Base-by-base conservation (phyloP, 345 rosid species). In the Heritiera fomes region DNA sequence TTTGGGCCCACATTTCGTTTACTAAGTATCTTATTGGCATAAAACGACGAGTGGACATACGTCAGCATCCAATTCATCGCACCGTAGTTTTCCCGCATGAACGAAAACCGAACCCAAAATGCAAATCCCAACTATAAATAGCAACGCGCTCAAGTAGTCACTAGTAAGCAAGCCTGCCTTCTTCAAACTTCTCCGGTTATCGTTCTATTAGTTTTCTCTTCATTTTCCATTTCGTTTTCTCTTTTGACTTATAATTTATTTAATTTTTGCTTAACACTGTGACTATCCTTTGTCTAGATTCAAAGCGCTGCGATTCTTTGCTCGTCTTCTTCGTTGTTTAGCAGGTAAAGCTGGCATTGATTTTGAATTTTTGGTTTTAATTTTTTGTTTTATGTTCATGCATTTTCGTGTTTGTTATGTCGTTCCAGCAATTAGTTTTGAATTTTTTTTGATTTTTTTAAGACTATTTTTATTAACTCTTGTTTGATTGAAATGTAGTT, bases 31-130 rank as follows among this genome's bases (percentile, higher is more conserved):
- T 6, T 6, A 55, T 18, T 55, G 60, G 60, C 23, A 0, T 0
- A 55, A 55, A 53, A 55, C 3, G 23, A 55, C 23, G 60, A 18
- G 23, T 55, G 60, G 20, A 17, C 18, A 0, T 55, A 55, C 73
- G 73, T 49, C 58, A 28, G 40, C 73, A 46, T 23, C 73, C 73
- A 69, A 58, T 23, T 13, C 11, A 13, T 1, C 40, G 73, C 40
- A 23, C 73, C 40, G n/a, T 41, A 65, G 23, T 18, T 65, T 65
- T 40, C 71, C 71, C 49, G 49, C 70, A 65, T 65, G 17, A 40
- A 40, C 40, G 71, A 41, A 18, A 4, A 10, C 3, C 18, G 0
- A 8, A 34, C 38, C 38, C 38, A 34, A 34, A 34, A 34, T 1
- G 38, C n/a, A 15, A 34, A 6, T 2, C 52, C 52, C 70, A 65